Conservation (phyloP, 805 yeast species). For the Monosporozyma aquatica region DNA sequence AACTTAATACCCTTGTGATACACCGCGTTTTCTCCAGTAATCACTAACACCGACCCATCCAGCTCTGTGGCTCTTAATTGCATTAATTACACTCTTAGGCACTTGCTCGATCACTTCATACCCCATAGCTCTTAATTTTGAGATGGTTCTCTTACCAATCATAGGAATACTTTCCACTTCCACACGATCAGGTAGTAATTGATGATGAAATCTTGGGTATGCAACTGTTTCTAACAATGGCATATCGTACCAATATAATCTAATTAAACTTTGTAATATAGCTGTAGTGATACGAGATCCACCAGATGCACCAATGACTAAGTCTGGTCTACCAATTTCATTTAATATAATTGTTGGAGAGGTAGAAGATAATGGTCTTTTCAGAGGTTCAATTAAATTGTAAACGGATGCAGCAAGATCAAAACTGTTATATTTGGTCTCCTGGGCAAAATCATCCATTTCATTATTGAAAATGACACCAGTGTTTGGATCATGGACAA, state of each 20-base stretch:
- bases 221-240: constrained; percentile 61
- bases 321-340: constrained; percentile 42
- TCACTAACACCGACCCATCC: constrained; percentile 74
- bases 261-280: constrained; percentile 67
- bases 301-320: constrained; percentile 88
- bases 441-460: constrained; percentile 90
- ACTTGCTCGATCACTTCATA: constrained; percentile 36
- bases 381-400: constrained; percentile 66
- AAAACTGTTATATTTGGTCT: constrained; percentile 63
- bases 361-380: constrained; percentile 78
- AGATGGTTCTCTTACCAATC: constrained; percentile 34
- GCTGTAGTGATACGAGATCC: constrained; percentile 83
- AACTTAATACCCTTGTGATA: constrained; percentile 11
- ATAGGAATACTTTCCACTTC: constrained; percentile 47
- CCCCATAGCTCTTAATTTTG: constrained; percentile 37
- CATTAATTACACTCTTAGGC: constrained; percentile 53
- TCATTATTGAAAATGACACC: constrained; percentile 81
- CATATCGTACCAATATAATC: constrained; percentile 50
- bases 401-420: constrained; percentile 71
- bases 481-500: constrained; percentile 70
- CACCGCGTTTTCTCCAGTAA: constrained; percentile 79
- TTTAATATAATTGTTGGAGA: constrained; percentile 63
- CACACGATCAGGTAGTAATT: constrained; percentile 62
- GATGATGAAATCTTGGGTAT: constrained; percentile 83
- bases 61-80: constrained; percentile 32